Evolutionary conservation across 768 basidiomycete species (phyloP), one percentile per base, ranked within the genome.

Genomic region (Clathrus columnatus): DNA sequence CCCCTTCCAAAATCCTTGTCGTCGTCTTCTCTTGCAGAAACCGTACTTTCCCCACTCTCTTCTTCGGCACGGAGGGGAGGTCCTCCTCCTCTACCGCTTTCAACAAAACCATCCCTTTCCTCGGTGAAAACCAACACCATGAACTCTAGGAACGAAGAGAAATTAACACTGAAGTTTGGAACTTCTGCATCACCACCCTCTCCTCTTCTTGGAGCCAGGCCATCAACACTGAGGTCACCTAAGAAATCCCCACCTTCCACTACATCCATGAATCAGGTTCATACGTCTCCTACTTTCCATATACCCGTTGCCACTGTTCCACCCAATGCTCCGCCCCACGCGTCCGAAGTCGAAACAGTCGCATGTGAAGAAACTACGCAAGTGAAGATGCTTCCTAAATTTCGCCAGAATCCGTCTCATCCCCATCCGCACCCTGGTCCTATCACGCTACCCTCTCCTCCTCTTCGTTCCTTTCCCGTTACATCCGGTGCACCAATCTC

Each of bases 391-490:
- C 64, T 36, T 60, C 62, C 64, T 68, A 59, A 29, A 41, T 27
- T 57, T 42, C 59, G 23, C 48, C 51, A 48, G 18, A 51, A 45
- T 24, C 5, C 27, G 4, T 46, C 44, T 23, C 55, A 63, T 7
- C 72, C 73, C 55, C 74, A 73, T 36, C 75, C 82, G 46, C 85
- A 84, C 60, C 87, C 87, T 1, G 85, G 85, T 0, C 81, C 80
- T 1, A 88, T 89, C 50, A 68, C 81, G 1, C 75, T 84, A 27
- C 88, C 82, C 27, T 86, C 82, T 1, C 82, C 77, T 0, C 76
- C 73, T 21, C 5, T 58, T 4, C 36, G 7, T 43, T 32, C 45
- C n/a, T 59, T 55, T 55, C 57, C 46, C 32, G 46, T 23, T 41
- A 26, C 47, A 28, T 36, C 57, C 45, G 18, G 57, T 21, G 68